Evolutionary conservation across 2,329 filamentous ascomycete genomes (phyloP).

Genomic region (Fusarium buxicola): DNA sequence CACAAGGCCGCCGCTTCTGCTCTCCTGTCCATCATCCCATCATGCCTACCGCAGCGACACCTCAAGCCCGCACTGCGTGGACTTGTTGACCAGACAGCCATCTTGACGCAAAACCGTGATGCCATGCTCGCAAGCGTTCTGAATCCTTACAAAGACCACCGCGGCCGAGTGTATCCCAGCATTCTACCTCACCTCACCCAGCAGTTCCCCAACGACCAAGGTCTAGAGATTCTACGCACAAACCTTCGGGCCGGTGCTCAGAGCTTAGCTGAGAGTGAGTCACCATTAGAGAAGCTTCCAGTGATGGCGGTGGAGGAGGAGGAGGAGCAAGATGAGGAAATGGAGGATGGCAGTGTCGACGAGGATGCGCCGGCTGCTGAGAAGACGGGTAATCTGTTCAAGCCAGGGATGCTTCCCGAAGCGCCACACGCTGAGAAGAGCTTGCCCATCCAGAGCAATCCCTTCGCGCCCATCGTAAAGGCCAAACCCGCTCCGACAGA

Average conservation of each 20-base stretch:
- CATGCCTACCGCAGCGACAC: constrained; percentile 71
- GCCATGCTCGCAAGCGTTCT: constrained; percentile 86
- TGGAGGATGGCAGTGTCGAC: constrained; percentile 53
- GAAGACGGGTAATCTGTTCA: constrained; percentile 35
- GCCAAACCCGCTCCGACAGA: constrained; percentile 20
- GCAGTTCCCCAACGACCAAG: constrained; percentile 70
- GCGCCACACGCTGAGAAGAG: constrained; percentile 39
- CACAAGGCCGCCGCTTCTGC: constrained; percentile 67
- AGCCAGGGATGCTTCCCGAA: constrained; percentile 35
- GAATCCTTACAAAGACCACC: constrained; percentile 75
- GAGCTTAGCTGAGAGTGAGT: constrained; percentile 36
- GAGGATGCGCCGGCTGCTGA: constrained; percentile 48
- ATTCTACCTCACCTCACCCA: constrained; percentile 83
- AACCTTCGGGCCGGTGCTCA: constrained; percentile 61
- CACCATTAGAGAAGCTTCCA: constrained; percentile 40
- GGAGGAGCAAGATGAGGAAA: constrained; percentile 53
- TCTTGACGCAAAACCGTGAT: constrained; percentile 74
- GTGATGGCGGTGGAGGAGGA: constrained; percentile 49
- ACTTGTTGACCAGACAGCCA: constrained; percentile 83
- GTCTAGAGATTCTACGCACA: constrained; percentile 77
- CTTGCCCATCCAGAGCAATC: constrained; percentile 50
- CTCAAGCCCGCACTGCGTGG: constrained; percentile 78
- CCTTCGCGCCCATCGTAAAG: constrained; percentile 49
- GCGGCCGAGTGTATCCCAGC: constrained; percentile 74
- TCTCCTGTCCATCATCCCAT: constrained; percentile 73